phyloP scores from a whole-genome alignment of 2,329 filamentous ascomycete species.

The Xylaria sp. region DNA sequence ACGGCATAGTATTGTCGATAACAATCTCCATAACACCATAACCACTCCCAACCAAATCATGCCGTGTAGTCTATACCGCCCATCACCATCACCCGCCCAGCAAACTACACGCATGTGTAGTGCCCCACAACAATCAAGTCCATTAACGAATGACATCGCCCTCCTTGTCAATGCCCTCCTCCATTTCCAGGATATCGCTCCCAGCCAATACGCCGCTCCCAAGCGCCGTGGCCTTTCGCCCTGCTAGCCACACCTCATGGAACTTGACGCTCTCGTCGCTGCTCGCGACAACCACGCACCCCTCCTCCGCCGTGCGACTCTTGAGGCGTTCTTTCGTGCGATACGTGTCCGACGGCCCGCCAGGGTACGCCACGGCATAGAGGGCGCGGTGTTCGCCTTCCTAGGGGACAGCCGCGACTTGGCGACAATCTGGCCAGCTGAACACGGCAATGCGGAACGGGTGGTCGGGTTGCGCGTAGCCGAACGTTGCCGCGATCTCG shows the following conservation, averaged over 20 bases:
- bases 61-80: neutral
- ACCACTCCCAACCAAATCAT: constrained; percentile 8
- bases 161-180: constrained; percentile 82
- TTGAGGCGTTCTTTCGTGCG: constrained; percentile 62
- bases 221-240: constrained; percentile 62
- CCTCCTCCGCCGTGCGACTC: constrained; percentile 70
- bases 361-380: constrained; percentile 87
- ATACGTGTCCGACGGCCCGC: constrained; percentile 53
- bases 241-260: constrained; percentile 89
- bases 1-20: neutral
- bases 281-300: constrained; percentile 89
- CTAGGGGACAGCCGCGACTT: constrained; percentile 88
- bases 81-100: neutral
- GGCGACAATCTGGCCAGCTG: constrained; percentile 90
- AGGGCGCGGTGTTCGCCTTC: constrained; percentile 80
- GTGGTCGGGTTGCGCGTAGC: constrained; percentile 91
- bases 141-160: constrained; percentile 74
- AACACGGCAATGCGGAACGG: constrained; percentile 91
- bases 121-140: neutral
- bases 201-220: constrained; percentile 76
- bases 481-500: constrained; percentile 93
- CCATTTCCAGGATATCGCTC: constrained; percentile 83
- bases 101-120: neutral
- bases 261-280: constrained; percentile 95
- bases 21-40: neutral